A percentile compares a stretch with the other conserved stretches of the same genome.
Conservation (phyloP, 257 asterid species). For the Solanum piurae region DNA sequence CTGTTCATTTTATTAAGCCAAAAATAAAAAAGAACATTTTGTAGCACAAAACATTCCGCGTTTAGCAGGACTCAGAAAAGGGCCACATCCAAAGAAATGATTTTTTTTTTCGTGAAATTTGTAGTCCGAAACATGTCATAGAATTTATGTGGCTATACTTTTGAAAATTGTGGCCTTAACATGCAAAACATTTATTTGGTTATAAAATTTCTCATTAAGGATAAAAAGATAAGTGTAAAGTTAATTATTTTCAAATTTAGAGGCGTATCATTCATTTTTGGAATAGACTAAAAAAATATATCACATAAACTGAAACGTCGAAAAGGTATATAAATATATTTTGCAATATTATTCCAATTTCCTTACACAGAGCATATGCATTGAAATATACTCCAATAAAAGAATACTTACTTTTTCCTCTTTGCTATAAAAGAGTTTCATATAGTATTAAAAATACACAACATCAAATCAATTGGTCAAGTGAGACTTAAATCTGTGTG, state of each 20-base stretch:
- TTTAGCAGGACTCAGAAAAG: fast-evolving
- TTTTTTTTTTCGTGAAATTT: not conserved
- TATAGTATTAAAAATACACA: too few species aligned
- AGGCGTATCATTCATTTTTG: not conserved
- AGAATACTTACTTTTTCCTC: too few species aligned
- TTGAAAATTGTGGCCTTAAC: not conserved
- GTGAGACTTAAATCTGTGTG: too few species aligned
- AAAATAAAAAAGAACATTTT: fast-evolving
- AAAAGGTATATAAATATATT: too few species aligned
- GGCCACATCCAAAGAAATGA: too few species aligned
- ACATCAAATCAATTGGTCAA: too few species aligned
- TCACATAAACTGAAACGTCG: too few species aligned
- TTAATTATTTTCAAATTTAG: not conserved
- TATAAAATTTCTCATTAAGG: not conserved
- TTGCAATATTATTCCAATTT: too few species aligned
- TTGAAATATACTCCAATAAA: too few species aligned
- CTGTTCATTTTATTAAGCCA: not conserved
- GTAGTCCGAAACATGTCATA: not conserved
- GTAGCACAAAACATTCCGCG: fast-evolving
- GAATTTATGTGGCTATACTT: not conserved
- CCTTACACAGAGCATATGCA: too few species aligned
- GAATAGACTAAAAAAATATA: not conserved
- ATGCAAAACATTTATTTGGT: not conserved
- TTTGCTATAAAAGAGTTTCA: too few species aligned
- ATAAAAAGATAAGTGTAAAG: not conserved